These are phyloP conservation scores for Colletotrichum chrysophilum DNA, from an alignment of 2,329 filamentous ascomycete genomes.

Conservation along the genomic window DNA sequence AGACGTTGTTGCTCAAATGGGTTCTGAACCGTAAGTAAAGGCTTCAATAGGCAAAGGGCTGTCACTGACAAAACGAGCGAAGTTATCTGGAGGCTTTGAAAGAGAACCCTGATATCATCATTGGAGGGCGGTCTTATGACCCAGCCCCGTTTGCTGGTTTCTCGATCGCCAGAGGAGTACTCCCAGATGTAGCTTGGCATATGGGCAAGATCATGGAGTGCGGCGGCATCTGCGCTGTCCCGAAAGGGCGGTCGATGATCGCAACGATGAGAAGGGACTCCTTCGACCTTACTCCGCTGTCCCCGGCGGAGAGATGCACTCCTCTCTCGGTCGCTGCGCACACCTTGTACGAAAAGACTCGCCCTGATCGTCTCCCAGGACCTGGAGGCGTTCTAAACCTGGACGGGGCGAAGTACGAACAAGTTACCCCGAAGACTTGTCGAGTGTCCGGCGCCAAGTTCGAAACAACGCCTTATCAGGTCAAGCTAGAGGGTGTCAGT, in stretches of 20 bases:
- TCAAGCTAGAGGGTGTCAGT: conserved; percentile 54
- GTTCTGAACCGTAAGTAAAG: conserved; percentile 42
- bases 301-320: conserved; percentile 46
- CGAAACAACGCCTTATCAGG: conserved; percentile 37
- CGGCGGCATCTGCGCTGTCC: conserved; percentile 50
- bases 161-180: conserved; percentile 16
- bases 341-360: conserved; percentile 58
- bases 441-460: conserved; percentile 46
- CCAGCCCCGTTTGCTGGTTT: conserved; percentile 44
- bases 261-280: conserved; percentile 43
- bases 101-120: conserved; percentile 45
- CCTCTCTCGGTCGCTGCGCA: conserved; percentile 56
- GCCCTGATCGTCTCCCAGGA: conserved; percentile 54
- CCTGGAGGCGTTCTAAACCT: conserved; percentile 55
- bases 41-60: conserved; percentile 2
- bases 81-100: conserved; percentile 43
- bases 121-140: conserved; percentile 50
- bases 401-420: conserved; percentile 43
- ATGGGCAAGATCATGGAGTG: conserved; percentile 65
- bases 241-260: conserved; percentile 48
- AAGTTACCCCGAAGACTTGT: conserved; percentile 39
- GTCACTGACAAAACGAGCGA: neutral
- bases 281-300: conserved; percentile 53
- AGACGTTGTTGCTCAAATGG: conserved; percentile 50
- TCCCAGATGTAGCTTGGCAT: conserved; percentile 34